These are phyloP conservation scores for Pichia nakasei DNA, from an alignment of 805 yeast species.

Conservation along the genomic window DNA sequence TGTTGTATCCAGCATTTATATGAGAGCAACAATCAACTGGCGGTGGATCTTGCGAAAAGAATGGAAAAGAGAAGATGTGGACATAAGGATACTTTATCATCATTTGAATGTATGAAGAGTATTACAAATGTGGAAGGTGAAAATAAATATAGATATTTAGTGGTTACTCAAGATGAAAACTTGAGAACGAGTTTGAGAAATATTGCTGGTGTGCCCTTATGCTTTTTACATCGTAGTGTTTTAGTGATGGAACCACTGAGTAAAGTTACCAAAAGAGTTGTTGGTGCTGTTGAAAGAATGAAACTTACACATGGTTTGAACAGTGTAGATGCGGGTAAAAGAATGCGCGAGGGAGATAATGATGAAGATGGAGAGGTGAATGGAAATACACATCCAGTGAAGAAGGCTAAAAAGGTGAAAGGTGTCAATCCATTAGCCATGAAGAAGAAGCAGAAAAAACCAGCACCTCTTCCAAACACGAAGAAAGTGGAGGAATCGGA, in stretches of 20 bases:
- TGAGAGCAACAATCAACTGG: conserved; percentile 57
- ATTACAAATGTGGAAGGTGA: conserved; percentile 62
- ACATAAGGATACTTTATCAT: conserved; percentile 47
- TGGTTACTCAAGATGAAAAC: conserved; percentile 72
- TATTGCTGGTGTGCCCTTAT: conserved; percentile 83
- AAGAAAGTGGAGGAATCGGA: neutral
- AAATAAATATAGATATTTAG: conserved; percentile 85
- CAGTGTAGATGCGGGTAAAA: conserved; percentile 42
- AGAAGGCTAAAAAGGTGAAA: conserved; percentile 38
- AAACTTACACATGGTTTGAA: conserved; percentile 79
- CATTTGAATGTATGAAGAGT: conserved; percentile 66
- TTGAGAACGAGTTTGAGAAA: conserved; percentile 61
- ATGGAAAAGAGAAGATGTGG: conserved; percentile 88
- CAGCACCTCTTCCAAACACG: neutral
- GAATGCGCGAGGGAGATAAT: conserved; percentile 18
- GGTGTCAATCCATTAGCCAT: conserved; percentile 89
- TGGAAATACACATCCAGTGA: conserved; percentile 15
- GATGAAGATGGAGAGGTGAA: conserved; percentile 13
- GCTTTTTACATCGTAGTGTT: conserved; percentile 83
- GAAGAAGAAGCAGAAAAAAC: conserved; percentile 52
- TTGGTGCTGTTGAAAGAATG: conserved; percentile 44
- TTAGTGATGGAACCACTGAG: conserved; percentile 95
- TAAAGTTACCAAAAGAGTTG: conserved; percentile 48
- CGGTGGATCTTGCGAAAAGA: conserved; percentile 76
- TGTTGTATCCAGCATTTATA: conserved; percentile 89